These are phyloP conservation scores for Cucumis variabilis DNA, from an alignment of 331 rosid species.

Conservation along the genomic window DNA sequence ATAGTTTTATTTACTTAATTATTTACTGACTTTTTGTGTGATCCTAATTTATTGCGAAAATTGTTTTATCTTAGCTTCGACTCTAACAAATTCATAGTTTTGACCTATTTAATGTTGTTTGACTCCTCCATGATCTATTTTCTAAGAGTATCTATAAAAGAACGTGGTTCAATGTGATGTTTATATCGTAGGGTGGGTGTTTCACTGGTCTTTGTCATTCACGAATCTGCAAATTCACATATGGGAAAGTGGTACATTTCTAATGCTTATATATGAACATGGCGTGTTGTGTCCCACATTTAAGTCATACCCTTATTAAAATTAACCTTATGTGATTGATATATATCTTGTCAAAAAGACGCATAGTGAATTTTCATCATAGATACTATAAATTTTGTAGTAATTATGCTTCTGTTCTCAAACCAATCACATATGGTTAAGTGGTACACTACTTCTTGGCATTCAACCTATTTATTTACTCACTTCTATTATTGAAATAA, in stretches of 20 bases:
- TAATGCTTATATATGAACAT: background rate
- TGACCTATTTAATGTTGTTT: background rate
- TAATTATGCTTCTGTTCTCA: too few relatives aligned
- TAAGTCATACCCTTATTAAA: background rate
- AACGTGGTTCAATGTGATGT: slow-evolving; percentile 28
- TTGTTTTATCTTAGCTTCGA: background rate
- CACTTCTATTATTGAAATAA: too few relatives aligned
- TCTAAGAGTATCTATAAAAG: slow-evolving; percentile 25
- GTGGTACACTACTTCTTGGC: too few relatives aligned
- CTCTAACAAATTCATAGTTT: background rate
- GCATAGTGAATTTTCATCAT: too few relatives aligned
- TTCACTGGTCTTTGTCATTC: slow-evolving; percentile 96
- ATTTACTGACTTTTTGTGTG: background rate
- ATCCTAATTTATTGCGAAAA: background rate
- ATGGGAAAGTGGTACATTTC: slow-evolving; percentile 65
- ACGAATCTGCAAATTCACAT: slow-evolving; percentile 98
- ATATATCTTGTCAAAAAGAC: background rate
- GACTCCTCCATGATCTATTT: background rate
- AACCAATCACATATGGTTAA: too few relatives aligned
- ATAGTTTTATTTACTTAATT: too few relatives aligned
- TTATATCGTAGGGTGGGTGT: slow-evolving; percentile 79
- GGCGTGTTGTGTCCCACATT: background rate
- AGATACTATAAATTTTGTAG: too few relatives aligned
- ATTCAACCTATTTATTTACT: too few relatives aligned
- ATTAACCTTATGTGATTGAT: background rate